Conservation (phyloP, 768 basidiomycete species). For the Hysterangium stoloniferum region DNA sequence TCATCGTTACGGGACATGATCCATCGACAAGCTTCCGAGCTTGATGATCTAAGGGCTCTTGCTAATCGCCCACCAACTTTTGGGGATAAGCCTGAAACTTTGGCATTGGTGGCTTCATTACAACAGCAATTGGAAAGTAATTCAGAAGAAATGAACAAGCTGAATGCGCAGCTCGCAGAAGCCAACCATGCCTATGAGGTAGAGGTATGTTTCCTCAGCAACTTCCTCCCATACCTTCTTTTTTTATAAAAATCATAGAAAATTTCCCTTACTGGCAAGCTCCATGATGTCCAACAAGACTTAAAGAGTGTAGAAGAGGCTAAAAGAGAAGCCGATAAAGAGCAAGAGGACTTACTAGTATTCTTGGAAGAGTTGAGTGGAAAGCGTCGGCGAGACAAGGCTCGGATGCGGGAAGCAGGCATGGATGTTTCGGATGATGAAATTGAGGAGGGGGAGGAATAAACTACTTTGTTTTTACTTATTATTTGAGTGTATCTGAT, state of each 20-base stretch:
- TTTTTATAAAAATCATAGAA: conserved; percentile 27
- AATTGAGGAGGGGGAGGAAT: conserved; percentile 59
- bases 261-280: conserved; percentile 37
- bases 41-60: conserved; percentile 47
- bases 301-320: conserved; percentile 51
- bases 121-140: conserved; percentile 79
- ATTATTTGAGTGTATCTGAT: background rate
- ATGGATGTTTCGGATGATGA: conserved; percentile 93
- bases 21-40: conserved; percentile 69
- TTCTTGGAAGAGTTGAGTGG: conserved; percentile 83
- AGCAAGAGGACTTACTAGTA: conserved; percentile 93
- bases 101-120: conserved; percentile 76
- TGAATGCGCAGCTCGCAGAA: conserved; percentile 55
- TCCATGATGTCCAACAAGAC: conserved; percentile 38
- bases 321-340: conserved; percentile 81
- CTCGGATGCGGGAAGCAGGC: conserved; percentile 59
- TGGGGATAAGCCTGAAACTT: conserved; percentile 61
- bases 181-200: conserved; percentile 24
- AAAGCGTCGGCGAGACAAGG: conserved; percentile 84
- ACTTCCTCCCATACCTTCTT: no score
- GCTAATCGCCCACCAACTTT: conserved; percentile 28
- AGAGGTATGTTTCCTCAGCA: conserved; percentile 29
- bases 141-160: conserved; percentile 64
- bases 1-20: conserved; percentile 80
- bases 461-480: background rate